Conservation (phyloP, 345 rosid genomes). For the Viola odorata region DNA sequence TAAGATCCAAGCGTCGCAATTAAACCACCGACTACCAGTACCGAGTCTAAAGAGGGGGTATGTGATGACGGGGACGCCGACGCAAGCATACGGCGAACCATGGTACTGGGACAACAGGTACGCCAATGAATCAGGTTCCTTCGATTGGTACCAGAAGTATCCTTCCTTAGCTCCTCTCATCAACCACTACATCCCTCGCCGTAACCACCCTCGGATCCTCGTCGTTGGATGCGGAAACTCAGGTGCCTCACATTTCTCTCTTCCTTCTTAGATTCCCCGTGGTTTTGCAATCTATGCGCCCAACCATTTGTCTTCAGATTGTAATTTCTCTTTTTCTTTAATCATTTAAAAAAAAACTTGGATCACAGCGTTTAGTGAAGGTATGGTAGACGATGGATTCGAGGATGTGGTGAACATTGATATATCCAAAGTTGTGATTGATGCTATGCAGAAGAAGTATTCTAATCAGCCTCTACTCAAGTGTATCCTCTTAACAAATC, state of each 20-base stretch:
- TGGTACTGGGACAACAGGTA: constrained; percentile 92
- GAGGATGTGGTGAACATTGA: constrained; percentile 73
- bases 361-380: constrained; percentile 64
- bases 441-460: constrained; percentile 57
- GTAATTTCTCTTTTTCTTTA: too few species aligned
- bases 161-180: constrained; percentile 70
- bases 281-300: too few species aligned
- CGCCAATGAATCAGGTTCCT: constrained; percentile 59
- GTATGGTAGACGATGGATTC: constrained; percentile 75
- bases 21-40: too few species aligned
- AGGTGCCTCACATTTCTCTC: constrained; percentile 25
- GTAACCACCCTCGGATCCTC: constrained; percentile 43
- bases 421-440: constrained; percentile 67
- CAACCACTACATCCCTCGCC: constrained; percentile 59
- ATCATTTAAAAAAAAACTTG: background rate
- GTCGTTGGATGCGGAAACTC: constrained; percentile 91
- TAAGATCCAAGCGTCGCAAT: too few species aligned
- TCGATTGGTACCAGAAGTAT: constrained; percentile 95
- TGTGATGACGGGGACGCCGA: constrained; percentile 33
- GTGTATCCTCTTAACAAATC: constrained; percentile 31
- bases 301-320: too few species aligned
- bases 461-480: constrained; percentile 52
- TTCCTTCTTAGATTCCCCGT: constrained; percentile 4
- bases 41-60: background rate
- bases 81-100: constrained; percentile 77